Conservation (phyloP, 371 early-diverging fungal genomes). For the Coemansia sp. region DNA sequence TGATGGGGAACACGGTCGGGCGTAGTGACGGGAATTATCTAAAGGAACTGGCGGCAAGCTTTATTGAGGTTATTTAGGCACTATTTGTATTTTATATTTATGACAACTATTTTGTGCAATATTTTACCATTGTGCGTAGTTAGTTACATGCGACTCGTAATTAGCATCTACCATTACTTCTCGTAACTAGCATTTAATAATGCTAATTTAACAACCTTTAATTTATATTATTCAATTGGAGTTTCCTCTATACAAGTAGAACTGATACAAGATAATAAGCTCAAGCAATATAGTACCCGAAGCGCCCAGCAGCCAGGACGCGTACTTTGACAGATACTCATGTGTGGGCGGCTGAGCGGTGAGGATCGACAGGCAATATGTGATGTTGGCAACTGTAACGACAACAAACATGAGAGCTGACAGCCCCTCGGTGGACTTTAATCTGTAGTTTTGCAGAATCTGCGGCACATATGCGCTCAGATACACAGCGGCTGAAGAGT, state of each 20-base stretch:
- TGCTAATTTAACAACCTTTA: background rate
- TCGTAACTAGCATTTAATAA: background rate
- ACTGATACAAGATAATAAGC: slow-evolving; percentile 53
- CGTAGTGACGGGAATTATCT: background rate
- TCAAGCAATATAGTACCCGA: slow-evolving; percentile 67
- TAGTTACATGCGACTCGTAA: too few species aligned
- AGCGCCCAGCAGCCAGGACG: slow-evolving; percentile 66
- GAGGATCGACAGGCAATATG: slow-evolving; percentile 62
- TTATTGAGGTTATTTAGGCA: slow-evolving; percentile 2
- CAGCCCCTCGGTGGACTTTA: slow-evolving; percentile 26
- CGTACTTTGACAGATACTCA: slow-evolving; percentile 60
- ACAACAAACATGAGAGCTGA: slow-evolving; percentile 75
- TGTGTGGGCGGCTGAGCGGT: slow-evolving; percentile 52
- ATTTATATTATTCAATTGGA: background rate
- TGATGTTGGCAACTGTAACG: slow-evolving; percentile 76
- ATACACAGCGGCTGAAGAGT: slow-evolving; percentile 57
- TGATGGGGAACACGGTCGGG: background rate
- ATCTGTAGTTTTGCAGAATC: slow-evolving; percentile 66
- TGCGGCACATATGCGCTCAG: slow-evolving; percentile 71
- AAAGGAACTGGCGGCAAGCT: slow-evolving; percentile 10
- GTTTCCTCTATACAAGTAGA: slow-evolving; percentile 25
- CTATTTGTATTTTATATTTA: background rate
- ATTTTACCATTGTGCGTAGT: background rate
- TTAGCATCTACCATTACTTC: background rate
- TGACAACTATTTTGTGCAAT: background rate